Evolutionary conservation across 2,329 filamentous ascomycete species (phyloP).

Genomic region (Fusarium coffeatum): DNA sequence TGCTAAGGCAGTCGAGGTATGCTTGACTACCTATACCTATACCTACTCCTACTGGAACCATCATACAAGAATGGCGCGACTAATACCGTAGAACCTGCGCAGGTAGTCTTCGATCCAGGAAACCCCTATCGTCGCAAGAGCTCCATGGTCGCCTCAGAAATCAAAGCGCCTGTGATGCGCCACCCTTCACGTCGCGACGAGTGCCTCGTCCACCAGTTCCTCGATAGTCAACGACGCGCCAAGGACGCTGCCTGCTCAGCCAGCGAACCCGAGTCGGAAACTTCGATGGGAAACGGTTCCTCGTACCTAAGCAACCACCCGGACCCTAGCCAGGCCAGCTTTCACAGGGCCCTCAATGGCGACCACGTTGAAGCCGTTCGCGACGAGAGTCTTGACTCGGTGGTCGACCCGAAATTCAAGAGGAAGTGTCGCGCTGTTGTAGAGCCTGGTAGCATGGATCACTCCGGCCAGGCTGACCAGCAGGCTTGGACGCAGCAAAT

Average conservation of each 20-base stretch:
- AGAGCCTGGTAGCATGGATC: conserved; percentile 56
- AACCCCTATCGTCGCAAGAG: conserved; percentile 74
- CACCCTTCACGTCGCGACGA: conserved; percentile 57
- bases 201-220: conserved; percentile 73
- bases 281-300: conserved; percentile 45
- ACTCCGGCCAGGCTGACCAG: conserved; percentile 66
- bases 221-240: conserved; percentile 65
- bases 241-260: conserved; percentile 45
- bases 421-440: conserved; percentile 50
- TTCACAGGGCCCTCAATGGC: conserved; percentile 26
- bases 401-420: conserved; percentile 41
- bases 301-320: conserved; percentile 32
- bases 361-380: conserved; percentile 23
- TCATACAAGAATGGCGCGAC: neutral
- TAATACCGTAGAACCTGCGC: conserved; percentile 10
- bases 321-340: conserved; percentile 20
- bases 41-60: neutral
- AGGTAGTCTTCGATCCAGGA: conserved; percentile 72
- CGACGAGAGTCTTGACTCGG: conserved; percentile 35
- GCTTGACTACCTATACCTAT: conserved; percentile 7
- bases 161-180: conserved; percentile 50
- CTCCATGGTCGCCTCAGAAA: conserved; percentile 68
- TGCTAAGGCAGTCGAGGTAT: conserved; percentile 62
- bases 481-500: conserved; percentile 65
- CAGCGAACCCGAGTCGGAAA: conserved; percentile 45